Base-by-base conservation (phyloP, 2,329 filamentous ascomycete species). In the Clonostachys byssicola region DNA sequence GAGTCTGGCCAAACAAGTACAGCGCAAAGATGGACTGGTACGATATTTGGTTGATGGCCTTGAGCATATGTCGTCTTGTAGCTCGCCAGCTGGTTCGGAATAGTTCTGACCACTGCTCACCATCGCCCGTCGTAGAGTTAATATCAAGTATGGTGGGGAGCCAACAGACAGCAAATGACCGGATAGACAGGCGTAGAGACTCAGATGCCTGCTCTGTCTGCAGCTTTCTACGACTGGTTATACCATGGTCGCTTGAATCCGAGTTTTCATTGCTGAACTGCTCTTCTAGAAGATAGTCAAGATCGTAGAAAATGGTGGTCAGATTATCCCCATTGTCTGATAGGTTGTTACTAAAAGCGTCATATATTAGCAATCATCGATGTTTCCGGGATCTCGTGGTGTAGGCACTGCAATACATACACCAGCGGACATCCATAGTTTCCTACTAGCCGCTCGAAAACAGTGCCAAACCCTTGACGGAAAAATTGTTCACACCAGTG, bases 31-130 rank as follows among this genome's bases (percentile, higher is more conserved):
- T 46, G 23, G 51, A 54, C 12, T 38, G 34, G 34, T 51, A 52
- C 10, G 47, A 51, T 18, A 40, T 34, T n/a, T 40, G 42, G 40
- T 54, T 48, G 16, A 49, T 45, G 33, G 44, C 50, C 42, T 40
- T 52, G 7, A 54, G 34, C 52, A 54, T 54, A 16, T 50, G 48
- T 45, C 45, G 52, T 38, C 52, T 50, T 16, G 48, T 34, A 23
- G 36, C 35, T 14, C 47, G 49, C 51, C 47, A 53, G 17, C 23
- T 43, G 14, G 47, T 34, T 20, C 41, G 43, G 12, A 42, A 40
- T 12, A 48, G 8, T 9, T 49, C 23, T 30, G 23, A 8, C 23
- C 23, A 30, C 9, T 10, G 23, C 44, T 42, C 40, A 34, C 23
- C 36, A 18, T 17, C 43, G 6, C 18, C 38, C 40, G 7, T 45